Evolutionary conservation across 352 stramenopile genomes (phyloP).

Genomic region (Blastocystis sp.): DNA sequence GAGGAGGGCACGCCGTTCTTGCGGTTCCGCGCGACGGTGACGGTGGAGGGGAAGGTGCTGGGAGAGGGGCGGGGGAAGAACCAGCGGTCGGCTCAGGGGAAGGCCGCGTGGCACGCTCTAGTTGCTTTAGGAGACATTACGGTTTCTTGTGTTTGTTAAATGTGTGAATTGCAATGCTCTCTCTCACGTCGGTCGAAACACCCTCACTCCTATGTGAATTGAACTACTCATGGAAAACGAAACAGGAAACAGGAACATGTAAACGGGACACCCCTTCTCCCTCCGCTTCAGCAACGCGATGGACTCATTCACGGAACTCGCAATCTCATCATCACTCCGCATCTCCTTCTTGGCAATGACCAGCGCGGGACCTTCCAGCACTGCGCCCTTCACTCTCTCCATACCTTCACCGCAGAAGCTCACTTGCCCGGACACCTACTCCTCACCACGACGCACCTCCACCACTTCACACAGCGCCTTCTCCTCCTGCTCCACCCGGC

Average conservation of each 20-base stretch:
- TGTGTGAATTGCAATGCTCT: not conserved
- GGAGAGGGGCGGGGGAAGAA: conserved; percentile 26
- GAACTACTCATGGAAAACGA: not conserved
- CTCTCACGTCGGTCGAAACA: no score
- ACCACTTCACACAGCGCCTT: not conserved
- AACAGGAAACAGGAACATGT: not conserved
- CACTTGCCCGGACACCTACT: not conserved
- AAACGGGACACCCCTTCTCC: not conserved
- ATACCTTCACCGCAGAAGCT: not conserved
- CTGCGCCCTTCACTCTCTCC: not conserved
- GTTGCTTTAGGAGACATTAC: conserved; percentile 22
- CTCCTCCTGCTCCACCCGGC: not conserved
- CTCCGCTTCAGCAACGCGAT: not conserved
- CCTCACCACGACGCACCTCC: not conserved
- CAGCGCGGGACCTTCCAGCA: not conserved
- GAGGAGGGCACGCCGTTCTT: conserved; percentile 13
- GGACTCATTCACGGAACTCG: not conserved
- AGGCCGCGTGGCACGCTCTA: conserved; percentile 3
- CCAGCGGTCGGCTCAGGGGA: conserved; percentile 16
- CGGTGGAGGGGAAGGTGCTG: conserved; percentile 19
- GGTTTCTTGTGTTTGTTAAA: not conserved
- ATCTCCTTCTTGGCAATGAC: not conserved
- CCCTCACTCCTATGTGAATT: no score
- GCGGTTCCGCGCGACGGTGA: conserved; percentile 22
- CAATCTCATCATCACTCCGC: not conserved